Evolutionary conservation across 169 alveolate genomes (phyloP).

Genomic region (Plasmodium chabaudi): DNA sequence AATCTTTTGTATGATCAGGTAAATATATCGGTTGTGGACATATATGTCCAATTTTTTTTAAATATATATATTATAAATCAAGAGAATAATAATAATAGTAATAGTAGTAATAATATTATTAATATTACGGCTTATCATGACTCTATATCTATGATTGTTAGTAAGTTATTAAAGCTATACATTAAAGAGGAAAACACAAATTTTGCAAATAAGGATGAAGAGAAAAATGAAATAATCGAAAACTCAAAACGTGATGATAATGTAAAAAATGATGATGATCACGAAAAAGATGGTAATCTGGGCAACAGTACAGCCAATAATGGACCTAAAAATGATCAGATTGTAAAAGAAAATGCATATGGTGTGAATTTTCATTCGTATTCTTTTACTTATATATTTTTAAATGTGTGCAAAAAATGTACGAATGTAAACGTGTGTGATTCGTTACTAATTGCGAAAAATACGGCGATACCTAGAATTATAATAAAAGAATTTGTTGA

Average conservation of each 20-base stretch:
- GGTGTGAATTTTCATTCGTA: slow-evolving; percentile 28
- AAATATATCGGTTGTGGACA: slow-evolving; percentile 31
- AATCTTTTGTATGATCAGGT: slow-evolving; percentile 31
- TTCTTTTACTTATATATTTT: slow-evolving; percentile 64
- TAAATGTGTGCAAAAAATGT: slow-evolving; percentile 76
- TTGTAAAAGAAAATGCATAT: slow-evolving; percentile 8
- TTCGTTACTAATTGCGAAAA: slow-evolving; percentile 76
- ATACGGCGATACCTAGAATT: slow-evolving; percentile 73
- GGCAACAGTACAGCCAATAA: neutral
- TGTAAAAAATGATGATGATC: neutral
- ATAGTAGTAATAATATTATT: slow-evolving; percentile 3
- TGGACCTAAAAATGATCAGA: neutral
- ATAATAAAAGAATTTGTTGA: slow-evolving; percentile 78
- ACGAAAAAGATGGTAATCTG: neutral
- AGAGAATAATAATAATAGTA: slow-evolving; percentile 46
- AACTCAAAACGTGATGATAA: neutral
- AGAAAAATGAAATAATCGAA: neutral
- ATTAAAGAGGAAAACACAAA: slow-evolving; percentile 15
- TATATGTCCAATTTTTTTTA: slow-evolving; percentile 63
- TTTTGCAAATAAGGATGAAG: neutral
- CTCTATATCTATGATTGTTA: slow-evolving; percentile 30
- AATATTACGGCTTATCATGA: slow-evolving; percentile 44
- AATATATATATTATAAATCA: slow-evolving; percentile 51
- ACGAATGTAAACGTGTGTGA: slow-evolving; percentile 79
- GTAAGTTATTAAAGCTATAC: slow-evolving; percentile 29